These are phyloP conservation scores for Magnusiomyces paraingens DNA, from an alignment of 1,139 yeast genomes.

Conservation along the genomic window DNA sequence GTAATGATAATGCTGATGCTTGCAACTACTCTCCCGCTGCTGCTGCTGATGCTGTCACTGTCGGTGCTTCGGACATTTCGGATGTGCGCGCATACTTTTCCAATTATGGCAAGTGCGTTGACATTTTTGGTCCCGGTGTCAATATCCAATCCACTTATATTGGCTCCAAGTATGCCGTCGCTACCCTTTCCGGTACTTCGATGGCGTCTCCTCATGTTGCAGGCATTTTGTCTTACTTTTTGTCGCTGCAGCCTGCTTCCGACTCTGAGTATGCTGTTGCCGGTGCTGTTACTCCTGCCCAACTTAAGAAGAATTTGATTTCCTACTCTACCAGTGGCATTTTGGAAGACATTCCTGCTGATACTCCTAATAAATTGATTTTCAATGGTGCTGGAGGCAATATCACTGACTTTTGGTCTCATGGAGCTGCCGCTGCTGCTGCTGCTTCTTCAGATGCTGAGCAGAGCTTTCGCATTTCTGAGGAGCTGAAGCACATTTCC, in stretches of 20 bases:
- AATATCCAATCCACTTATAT: slow-evolving; percentile 55
- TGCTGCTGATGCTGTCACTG: slow-evolving; percentile 53
- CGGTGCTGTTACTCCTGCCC: slow-evolving; percentile 66
- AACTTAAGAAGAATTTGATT: slow-evolving; percentile 81
- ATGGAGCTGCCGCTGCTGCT: slow-evolving; percentile 11
- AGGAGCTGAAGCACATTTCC: slow-evolving; percentile 21
- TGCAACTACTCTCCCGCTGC: slow-evolving; percentile 59
- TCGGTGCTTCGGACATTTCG: slow-evolving; percentile 47
- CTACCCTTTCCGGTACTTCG: slow-evolving; percentile 93
- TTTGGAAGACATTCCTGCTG: slow-evolving; percentile 66
- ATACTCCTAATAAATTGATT: slow-evolving; percentile 83
- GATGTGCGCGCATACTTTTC: slow-evolving; percentile 53
- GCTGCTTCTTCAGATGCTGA: slow-evolving; percentile 17
- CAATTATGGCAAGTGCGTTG: slow-evolving; percentile 61
- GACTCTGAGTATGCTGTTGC: slow-evolving; percentile 64
- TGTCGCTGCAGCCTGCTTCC: slow-evolving; percentile 83
- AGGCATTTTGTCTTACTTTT: slow-evolving; percentile 76
- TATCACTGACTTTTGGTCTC: slow-evolving; percentile 62
- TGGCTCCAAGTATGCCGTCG: slow-evolving; percentile 77
- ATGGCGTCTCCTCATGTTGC: slow-evolving; percentile 99
- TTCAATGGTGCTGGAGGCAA: slow-evolving; percentile 92
- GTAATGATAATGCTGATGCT: slow-evolving; percentile 59
- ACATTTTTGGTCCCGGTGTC: slow-evolving; percentile 57
- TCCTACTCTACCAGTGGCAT: slow-evolving; percentile 68
- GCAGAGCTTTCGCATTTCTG: slow-evolving; percentile 17